phyloP scores from a whole-genome alignment of 257 asterid genomes.

The Solanum dulcamara region DNA sequence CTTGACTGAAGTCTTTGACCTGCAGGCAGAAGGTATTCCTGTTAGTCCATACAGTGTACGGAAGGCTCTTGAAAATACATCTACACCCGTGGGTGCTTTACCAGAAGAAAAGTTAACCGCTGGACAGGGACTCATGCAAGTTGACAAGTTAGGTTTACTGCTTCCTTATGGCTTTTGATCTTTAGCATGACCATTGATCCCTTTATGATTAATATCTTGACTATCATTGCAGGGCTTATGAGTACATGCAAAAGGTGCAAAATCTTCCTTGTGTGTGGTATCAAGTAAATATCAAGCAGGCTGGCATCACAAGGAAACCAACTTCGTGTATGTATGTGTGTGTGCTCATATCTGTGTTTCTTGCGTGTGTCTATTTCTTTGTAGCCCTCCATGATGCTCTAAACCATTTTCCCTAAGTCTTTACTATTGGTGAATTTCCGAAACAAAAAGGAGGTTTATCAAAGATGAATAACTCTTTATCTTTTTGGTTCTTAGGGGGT shows the following conservation, averaged over 20 bases:
- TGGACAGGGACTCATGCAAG: conserved; percentile 98
- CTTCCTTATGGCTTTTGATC: conserved; percentile 10
- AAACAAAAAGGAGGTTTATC: neutral
- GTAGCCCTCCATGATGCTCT: neutral
- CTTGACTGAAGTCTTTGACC: conserved; percentile 13
- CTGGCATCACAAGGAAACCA: conserved; percentile 56
- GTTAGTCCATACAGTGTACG: conserved; percentile 83
- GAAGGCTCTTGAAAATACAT: conserved; percentile 94
- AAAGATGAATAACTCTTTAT: neutral
- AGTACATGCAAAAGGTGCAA: conserved; percentile 56
- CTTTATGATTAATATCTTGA: conserved; percentile 14
- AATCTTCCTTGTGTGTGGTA: conserved; percentile 63
- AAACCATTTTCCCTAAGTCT: neutral
- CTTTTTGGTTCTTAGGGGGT: neutral
- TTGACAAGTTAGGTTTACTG: conserved; percentile 63
- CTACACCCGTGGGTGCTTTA: conserved; percentile 57
- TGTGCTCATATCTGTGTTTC: neutral
- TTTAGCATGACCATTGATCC: neutral
- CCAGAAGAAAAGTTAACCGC: conserved; percentile 84
- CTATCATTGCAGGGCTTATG: conserved; percentile 70
- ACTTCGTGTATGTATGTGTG: neutral
- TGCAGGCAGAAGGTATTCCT: conserved; percentile 81
- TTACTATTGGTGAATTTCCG: neutral
- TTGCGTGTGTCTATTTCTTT: neutral
- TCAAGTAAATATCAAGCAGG: conserved; percentile 64